These are phyloP conservation scores for Rubia occidens DNA, from an alignment of 305 asterid genomes.

Conservation along the genomic window DNA sequence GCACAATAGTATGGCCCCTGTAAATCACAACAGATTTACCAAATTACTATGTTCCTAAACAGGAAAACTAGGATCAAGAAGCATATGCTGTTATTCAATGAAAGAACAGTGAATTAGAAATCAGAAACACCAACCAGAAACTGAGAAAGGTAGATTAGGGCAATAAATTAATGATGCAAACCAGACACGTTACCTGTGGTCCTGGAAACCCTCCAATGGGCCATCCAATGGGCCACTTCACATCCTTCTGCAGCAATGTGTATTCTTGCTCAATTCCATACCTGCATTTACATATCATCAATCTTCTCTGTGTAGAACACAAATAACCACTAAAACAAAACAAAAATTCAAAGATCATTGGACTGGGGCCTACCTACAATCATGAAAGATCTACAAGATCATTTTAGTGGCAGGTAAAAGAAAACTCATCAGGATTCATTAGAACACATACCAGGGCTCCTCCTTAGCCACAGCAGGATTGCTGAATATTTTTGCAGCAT, in stretches of 20 bases:
- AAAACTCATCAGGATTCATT: background rate
- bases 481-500: slow-evolving; percentile 51
- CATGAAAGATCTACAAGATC: background rate
- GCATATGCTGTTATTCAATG: background rate
- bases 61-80: background rate
- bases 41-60: background rate
- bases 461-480: slow-evolving; percentile 47
- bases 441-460: slow-evolving; percentile 46
- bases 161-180: background rate
- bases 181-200: slow-evolving; percentile 44
- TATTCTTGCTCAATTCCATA: slow-evolving; percentile 79
- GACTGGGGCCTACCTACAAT: background rate
- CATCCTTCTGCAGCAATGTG: slow-evolving; percentile 50
- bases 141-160: background rate
- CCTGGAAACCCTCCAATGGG: slow-evolving; percentile 73
- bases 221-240: slow-evolving; percentile 76
- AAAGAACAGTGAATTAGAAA: background rate
- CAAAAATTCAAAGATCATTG: background rate
- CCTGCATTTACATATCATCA: slow-evolving; percentile 27
- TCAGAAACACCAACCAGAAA: background rate
- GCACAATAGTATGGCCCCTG: slow-evolving; percentile 82
- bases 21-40: background rate
- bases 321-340: background rate
- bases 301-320: background rate
- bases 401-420: background rate